These are phyloP conservation scores for Euphorbia lathyris DNA, from an alignment of 345 rosid genomes.

Conservation along the genomic window DNA sequence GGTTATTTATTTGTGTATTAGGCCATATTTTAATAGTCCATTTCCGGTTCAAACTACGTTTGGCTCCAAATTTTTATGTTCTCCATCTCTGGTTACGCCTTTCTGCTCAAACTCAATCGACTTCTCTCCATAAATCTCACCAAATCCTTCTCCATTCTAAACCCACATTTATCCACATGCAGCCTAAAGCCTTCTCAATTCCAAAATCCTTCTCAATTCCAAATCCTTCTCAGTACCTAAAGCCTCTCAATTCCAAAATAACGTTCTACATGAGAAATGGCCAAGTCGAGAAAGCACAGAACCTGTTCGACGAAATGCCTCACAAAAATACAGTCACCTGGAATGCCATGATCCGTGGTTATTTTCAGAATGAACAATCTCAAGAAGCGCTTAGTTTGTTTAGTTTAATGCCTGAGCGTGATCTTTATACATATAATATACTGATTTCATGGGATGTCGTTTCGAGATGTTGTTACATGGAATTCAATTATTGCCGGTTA, in stretches of 20 bases:
- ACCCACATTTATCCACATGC: constrained; percentile 8
- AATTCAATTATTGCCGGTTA: constrained; percentile 43
- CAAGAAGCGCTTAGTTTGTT: constrained; percentile 29
- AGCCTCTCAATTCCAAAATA: constrained; percentile 29
- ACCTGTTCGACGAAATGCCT: constrained; percentile 42
- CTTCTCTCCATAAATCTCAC: constrained; percentile 3
- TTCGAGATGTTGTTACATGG: constrained; percentile 38
- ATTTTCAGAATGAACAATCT: constrained; percentile 32
- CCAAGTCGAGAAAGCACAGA: constrained; percentile 26
- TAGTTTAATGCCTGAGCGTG: constrained; percentile 31
- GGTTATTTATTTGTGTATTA: too few relatives aligned
- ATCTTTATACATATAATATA: constrained; percentile 33
- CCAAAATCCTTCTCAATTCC: too few relatives aligned
- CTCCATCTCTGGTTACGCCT: not conserved
- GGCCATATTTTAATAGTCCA: too few relatives aligned
- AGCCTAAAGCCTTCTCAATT: too few relatives aligned
- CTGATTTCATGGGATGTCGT: constrained; percentile 35
- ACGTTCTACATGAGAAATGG: constrained; percentile 27
- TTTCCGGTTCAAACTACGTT: not conserved
- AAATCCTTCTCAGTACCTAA: constrained; percentile 20
- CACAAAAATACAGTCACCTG: constrained; percentile 34
- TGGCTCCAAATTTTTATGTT: not conserved
- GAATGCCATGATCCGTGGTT: constrained; percentile 41
- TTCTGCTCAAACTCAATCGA: constrained; percentile 9
- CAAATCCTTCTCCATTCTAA: constrained; percentile 16